phyloP scores from a whole-genome alignment of 495 filamentous ascomycete species.

The Tuber umbilicatum region DNA sequence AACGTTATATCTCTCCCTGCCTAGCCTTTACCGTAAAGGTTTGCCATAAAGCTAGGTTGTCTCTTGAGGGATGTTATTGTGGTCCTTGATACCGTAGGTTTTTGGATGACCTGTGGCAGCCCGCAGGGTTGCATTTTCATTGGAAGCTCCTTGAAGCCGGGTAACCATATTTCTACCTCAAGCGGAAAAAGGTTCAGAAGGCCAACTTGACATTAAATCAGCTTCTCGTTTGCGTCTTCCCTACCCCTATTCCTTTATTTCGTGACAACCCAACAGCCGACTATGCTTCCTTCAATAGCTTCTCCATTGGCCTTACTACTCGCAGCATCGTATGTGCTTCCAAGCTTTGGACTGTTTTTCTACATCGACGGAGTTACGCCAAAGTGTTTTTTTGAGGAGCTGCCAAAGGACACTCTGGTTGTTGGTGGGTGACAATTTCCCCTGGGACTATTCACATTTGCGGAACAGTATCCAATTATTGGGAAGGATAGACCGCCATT shows the following conservation, averaged over 20 bases:
- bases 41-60: neutral
- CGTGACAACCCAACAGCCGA: neutral
- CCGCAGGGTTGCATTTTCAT: neutral
- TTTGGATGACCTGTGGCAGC: too few species aligned
- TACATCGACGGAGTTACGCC: slow-evolving; percentile 76
- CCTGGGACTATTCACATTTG: neutral
- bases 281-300: slow-evolving; percentile 35
- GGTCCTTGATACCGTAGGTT: neutral
- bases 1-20: neutral
- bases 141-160: neutral
- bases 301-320: slow-evolving; percentile 32
- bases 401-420: slow-evolving; percentile 94
- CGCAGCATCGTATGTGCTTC: slow-evolving; percentile 44
- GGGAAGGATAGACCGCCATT: neutral
- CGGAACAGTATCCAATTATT: neutral
- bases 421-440: slow-evolving; percentile 56
- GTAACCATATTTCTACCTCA: neutral
- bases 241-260: slow-evolving; percentile 19
- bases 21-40: neutral
- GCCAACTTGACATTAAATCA: neutral
- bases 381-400: slow-evolving; percentile 96
- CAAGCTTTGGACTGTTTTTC: slow-evolving; percentile 83
- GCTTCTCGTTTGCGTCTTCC: neutral
- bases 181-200: neutral
- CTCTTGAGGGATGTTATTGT: neutral